A percentile compares a stretch with the other conserved stretches of the same genome.
Conservation (phyloP, 1,284 basidiomycete genomes). For the Chalciporus sp. region DNA sequence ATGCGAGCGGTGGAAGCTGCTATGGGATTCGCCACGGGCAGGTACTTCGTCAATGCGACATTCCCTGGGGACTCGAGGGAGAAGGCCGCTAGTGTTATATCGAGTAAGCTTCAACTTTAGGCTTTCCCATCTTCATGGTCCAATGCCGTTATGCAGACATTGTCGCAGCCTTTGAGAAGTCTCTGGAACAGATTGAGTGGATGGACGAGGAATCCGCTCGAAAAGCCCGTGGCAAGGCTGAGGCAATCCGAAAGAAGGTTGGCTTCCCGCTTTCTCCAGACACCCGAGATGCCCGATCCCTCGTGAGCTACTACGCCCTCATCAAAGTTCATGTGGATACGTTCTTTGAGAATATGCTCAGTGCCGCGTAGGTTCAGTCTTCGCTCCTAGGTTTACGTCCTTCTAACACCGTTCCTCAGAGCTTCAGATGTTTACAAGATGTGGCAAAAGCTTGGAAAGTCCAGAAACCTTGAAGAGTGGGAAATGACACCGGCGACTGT, state of each 20-base stretch:
- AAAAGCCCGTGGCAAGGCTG: constrained; percentile 87
- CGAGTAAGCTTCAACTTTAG: constrained; percentile 45
- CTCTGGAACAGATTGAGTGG: constrained; percentile 82
- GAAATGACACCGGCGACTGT: constrained; percentile 85
- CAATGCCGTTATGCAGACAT: constrained; percentile 54
- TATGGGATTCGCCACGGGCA: constrained; percentile 75
- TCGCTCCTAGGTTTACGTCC: not conserved
- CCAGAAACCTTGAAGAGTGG: constrained; percentile 79
- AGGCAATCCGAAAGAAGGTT: constrained; percentile 81
- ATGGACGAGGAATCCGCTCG: constrained; percentile 86
- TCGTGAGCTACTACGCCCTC: constrained; percentile 74
- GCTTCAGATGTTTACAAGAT: constrained; percentile 59
- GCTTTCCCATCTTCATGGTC: not conserved
- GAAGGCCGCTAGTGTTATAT: constrained; percentile 85
- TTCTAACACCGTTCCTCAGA: constrained; percentile 37
- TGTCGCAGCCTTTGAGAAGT: constrained; percentile 82
- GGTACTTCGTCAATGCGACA: constrained; percentile 86
- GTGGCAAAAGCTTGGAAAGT: constrained; percentile 79
- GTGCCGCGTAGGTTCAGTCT: constrained; percentile 51
- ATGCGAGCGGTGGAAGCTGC: constrained; percentile 62
- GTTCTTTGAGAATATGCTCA: constrained; percentile 87
- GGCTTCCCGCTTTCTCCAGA: constrained; percentile 89
- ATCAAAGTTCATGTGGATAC: constrained; percentile 68
- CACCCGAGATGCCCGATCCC: constrained; percentile 71
- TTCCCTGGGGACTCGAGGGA: constrained; percentile 83